Base-by-base conservation (phyloP, 2,329 filamentous ascomycete genomes). In the Arthroderma sp. region DNA sequence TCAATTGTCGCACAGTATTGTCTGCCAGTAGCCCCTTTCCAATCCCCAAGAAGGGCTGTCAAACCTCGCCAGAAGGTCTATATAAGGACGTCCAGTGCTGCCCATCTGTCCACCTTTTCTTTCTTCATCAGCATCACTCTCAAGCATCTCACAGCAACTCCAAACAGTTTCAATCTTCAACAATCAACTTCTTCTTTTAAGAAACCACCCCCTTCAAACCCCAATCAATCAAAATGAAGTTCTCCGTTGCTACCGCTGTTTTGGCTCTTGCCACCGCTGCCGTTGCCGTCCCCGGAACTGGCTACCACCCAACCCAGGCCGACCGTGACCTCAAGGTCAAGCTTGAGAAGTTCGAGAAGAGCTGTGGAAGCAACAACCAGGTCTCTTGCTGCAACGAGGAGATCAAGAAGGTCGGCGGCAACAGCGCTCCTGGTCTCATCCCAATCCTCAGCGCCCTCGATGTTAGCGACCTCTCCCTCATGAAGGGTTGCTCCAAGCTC, bases 261-360 rank as follows among this genome's bases (percentile, higher is more conserved):
- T 70, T 70, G 13, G 71, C 74, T 47, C 67, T 75, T 37, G 71
- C 72, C 60, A 72, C 74, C 62, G 73, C 70, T 4, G 71, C 70
- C 33, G 59, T 58, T 39, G 59, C 60, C 19, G 61, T 56, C 43
- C 60, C 60, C 21, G 59, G 37, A n/a, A 6, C 54, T 11, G 13
- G 33, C 11, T 43, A 41, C 25, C 11, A 11, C 38, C 54, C 35
- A n/a, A n/a, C n/a, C 7, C 19, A 37, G 25, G 7, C n/a, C 13
- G 54, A 56, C 68, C 70, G 69, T 17, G 25, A 44, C 56, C 41
- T 58, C 61, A 17, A 23, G 28, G 6, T 33, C 51, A 55, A 57
- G 31, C 31, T 63, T 35, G 17, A 61, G 49, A 38, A 56, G 35
- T 56, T 56, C 35, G 41, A 58, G 25, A 56, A 57, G 33, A 39